These are phyloP conservation scores for Atkinsonella hypoxylon DNA, from an alignment of 2,329 filamentous ascomycete genomes.

Conservation along the genomic window DNA sequence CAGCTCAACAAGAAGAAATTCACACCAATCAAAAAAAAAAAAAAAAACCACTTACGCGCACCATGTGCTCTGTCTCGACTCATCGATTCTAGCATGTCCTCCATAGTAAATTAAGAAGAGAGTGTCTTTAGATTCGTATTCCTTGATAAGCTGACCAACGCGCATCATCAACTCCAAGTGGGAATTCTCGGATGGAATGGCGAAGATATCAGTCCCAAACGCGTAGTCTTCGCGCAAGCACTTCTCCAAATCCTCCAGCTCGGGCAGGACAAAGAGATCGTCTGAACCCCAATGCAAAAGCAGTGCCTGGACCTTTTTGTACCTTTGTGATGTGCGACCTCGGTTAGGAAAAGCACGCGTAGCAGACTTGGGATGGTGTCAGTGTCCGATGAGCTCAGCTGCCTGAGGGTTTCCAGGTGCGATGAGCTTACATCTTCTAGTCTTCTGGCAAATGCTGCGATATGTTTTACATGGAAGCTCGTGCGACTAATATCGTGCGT, in stretches of 20 bases:
- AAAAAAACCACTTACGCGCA: slow-evolving; percentile 34
- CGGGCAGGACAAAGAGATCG: slow-evolving; percentile 45
- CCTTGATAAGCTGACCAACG: slow-evolving; percentile 43
- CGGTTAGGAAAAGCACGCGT: slow-evolving; percentile 44
- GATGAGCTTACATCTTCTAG: slow-evolving; percentile 37
- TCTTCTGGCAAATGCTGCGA: slow-evolving; percentile 40
- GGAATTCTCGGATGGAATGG: slow-evolving; percentile 45
- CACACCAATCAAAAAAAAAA: too few species aligned
- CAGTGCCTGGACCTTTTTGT: slow-evolving; percentile 41
- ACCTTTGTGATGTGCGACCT: slow-evolving; percentile 38
- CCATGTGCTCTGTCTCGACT: slow-evolving; percentile 48
- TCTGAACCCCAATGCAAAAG: slow-evolving; percentile 47
- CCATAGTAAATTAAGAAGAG: slow-evolving; percentile 48
- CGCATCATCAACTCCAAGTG: slow-evolving; percentile 47
- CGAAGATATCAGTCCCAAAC: slow-evolving; percentile 45
- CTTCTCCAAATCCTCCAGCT: slow-evolving; percentile 43
- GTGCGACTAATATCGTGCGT: slow-evolving; percentile 47
- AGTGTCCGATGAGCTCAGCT: background rate
- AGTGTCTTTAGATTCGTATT: slow-evolving; percentile 41
- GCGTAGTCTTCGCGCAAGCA: slow-evolving; percentile 42
- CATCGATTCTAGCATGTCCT: slow-evolving; percentile 47
- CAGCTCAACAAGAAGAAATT: background rate
- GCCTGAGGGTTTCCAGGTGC: background rate
- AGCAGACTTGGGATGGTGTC: slow-evolving; percentile 31
- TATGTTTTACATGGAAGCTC: slow-evolving; percentile 45